These are phyloP conservation scores for Lizonia empirigonia DNA, from an alignment of 2,329 filamentous ascomycete species.

Conservation along the genomic window DNA sequence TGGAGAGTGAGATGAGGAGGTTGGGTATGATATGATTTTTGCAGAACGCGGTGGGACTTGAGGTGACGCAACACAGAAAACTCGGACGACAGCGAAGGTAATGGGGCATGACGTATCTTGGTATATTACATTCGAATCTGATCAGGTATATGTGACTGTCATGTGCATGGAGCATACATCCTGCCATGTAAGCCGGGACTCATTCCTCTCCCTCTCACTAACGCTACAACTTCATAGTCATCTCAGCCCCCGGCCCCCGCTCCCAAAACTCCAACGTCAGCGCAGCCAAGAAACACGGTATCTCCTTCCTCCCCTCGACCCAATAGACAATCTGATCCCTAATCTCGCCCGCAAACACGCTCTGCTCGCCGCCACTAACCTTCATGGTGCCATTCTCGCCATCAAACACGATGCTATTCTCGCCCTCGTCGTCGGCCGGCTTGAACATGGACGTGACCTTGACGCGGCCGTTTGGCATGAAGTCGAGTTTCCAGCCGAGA, in stretches of 20 bases:
- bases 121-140: not conserved
- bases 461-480: slow-evolving; percentile 96
- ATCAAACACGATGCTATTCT: slow-evolving; percentile 76
- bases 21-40: slow-evolving; percentile 23
- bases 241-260: slow-evolving; percentile 50
- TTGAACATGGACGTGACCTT: slow-evolving; percentile 86
- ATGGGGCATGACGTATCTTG: not conserved
- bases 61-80: not conserved
- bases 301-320: slow-evolving; percentile 91
- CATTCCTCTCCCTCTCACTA: not conserved
- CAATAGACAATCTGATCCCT: slow-evolving; percentile 89
- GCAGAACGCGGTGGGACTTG: too few species aligned
- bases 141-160: not conserved
- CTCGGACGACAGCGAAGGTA: not conserved
- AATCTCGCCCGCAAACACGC: slow-evolving; percentile 84
- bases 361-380: slow-evolving; percentile 86
- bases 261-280: slow-evolving; percentile 94
- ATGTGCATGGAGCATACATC: too few species aligned
- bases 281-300: slow-evolving; percentile 89
- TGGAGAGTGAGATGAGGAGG: slow-evolving; percentile 35
- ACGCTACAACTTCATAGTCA: slow-evolving; percentile 29
- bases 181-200: too few species aligned
- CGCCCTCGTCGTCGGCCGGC: slow-evolving; percentile 66
- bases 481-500: slow-evolving; percentile 92
- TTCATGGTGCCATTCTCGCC: slow-evolving; percentile 98